A percentile compares a stretch with the other conserved stretches of the same genome.
phyloP scores from a whole-genome alignment of 768 basidiomycete species.

The Podaxis sp. region DNA sequence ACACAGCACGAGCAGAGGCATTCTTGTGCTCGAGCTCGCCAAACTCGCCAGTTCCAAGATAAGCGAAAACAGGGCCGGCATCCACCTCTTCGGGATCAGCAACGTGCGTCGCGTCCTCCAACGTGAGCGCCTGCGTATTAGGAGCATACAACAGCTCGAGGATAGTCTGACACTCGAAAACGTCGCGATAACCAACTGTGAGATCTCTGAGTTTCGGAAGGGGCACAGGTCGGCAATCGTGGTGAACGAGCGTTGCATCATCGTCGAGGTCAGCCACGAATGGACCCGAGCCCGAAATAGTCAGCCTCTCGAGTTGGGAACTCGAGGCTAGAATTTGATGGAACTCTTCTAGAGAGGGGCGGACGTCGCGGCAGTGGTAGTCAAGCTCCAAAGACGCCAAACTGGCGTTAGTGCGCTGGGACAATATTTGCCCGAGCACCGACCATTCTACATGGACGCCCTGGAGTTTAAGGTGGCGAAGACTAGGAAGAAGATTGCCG shows the following conservation, averaged over 20 bases:
- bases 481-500: slow-evolving; percentile 35
- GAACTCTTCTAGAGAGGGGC: slow-evolving; percentile 47
- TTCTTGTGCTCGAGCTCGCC: slow-evolving; percentile 18
- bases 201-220: slow-evolving; percentile 39
- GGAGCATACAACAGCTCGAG: slow-evolving; percentile 42
- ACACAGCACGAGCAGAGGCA: slow-evolving; percentile 12
- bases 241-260: slow-evolving; percentile 14
- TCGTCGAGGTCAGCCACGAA: slow-evolving; percentile 26
- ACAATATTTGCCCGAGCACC: slow-evolving; percentile 35
- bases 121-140: slow-evolving; percentile 30
- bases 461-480: slow-evolving; percentile 47
- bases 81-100: slow-evolving; percentile 39
- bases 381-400: slow-evolving; percentile 42
- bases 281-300: slow-evolving; percentile 49
- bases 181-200: slow-evolving; percentile 43
- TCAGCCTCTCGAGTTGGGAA: slow-evolving; percentile 39
- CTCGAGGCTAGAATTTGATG: slow-evolving; percentile 39
- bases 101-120: slow-evolving; percentile 47
- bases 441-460: slow-evolving; percentile 61
- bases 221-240: slow-evolving; percentile 28
- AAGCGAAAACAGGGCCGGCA: slow-evolving; percentile 35
- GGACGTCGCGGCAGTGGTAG: slow-evolving; percentile 51
- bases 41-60: slow-evolving; percentile 33
- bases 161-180: slow-evolving; percentile 33
- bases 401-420: slow-evolving; percentile 16